Percentiles rank a stretch among this genome's conserved stretches.
phyloP scores from a whole-genome alignment of 2,329 filamentous ascomycete species.

The Thelonectria discophora region DNA sequence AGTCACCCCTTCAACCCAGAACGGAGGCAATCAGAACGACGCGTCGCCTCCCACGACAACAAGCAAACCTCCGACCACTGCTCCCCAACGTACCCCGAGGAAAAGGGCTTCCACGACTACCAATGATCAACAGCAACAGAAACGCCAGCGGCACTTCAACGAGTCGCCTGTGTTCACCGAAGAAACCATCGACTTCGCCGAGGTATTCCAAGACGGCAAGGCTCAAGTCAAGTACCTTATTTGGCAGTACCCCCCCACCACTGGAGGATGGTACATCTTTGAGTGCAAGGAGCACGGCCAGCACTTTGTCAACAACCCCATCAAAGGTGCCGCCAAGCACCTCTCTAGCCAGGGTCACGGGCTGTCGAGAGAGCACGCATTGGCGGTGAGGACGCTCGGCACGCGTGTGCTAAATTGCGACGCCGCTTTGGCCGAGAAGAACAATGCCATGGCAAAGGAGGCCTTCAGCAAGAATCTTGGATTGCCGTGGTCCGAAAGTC shows the following conservation, averaged over 20 bases:
- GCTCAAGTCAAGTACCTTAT: conserved; percentile 16
- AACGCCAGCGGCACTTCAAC: not conserved
- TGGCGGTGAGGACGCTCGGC: conserved; percentile 9
- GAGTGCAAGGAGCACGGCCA: conserved; percentile 7
- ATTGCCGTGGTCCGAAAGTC: not conserved
- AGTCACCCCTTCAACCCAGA: not conserved
- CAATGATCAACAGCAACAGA: not conserved
- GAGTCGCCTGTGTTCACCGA: not conserved
- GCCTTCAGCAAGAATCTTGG: not conserved
- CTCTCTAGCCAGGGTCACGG: not conserved
- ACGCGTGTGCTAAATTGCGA: conserved; percentile 9
- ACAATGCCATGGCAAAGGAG: not conserved
- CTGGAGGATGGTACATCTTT: conserved; percentile 15
- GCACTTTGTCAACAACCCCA: conserved; percentile 4
- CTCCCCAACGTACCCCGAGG: no score
- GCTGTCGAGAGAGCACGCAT: not conserved
- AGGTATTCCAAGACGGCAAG: conserved; percentile 14
- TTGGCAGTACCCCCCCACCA: not conserved
- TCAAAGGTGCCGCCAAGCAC: conserved; percentile 14
- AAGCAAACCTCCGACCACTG: no score
- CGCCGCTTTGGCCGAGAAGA: not conserved
- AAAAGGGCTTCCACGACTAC: not conserved
- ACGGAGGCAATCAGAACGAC: not conserved
- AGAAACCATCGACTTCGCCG: conserved; percentile 4
- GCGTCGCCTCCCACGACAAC: not conserved